Conservation (phyloP, 148 eudicot species). For the Drosera capensis region DNA sequence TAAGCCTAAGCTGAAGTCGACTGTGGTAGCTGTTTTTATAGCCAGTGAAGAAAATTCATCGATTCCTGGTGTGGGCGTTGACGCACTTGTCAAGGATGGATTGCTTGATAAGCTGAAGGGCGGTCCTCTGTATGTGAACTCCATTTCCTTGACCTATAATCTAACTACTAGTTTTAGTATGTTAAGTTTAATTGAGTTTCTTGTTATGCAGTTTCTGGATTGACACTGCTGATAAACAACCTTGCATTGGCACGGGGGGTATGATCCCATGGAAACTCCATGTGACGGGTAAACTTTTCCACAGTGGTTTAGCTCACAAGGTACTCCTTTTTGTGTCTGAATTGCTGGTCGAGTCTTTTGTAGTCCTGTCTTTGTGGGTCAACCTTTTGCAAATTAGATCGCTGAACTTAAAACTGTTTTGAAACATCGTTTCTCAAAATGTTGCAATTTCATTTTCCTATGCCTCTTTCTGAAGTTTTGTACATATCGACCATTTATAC, state of each 20-base stretch:
- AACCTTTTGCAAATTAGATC: too few relatives aligned
- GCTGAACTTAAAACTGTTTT: too few relatives aligned
- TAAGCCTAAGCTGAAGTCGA: constrained; percentile 66
- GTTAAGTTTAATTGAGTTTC: neutral
- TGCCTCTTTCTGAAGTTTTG: too few relatives aligned
- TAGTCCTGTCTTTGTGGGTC: neutral
- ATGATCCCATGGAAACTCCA: constrained; percentile 84
- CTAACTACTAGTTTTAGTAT: neutral
- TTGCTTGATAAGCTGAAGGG: constrained; percentile 64
- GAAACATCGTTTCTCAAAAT: too few relatives aligned
- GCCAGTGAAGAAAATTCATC: constrained; percentile 93
- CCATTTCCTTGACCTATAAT: neutral
- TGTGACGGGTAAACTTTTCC: constrained; percentile 81
- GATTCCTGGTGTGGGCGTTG: constrained; percentile 92
- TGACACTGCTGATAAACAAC: constrained; percentile 99
- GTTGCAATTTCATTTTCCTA: too few relatives aligned
- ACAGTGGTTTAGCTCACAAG: constrained; percentile 95
- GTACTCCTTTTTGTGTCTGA: constrained; percentile 20
- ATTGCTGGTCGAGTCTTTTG: neutral
- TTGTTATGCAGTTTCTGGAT: constrained; percentile 64
- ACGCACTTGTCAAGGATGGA: constrained; percentile 77
- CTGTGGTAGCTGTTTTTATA: constrained; percentile 92
- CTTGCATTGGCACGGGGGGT: constrained; percentile 98
- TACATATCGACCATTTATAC: too few relatives aligned
- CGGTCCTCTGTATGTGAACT: constrained; percentile 72